A percentile compares a stretch with the other conserved stretches of the same genome.
These are phyloP conservation scores for Suillus subluteus DNA, from an alignment of 768 basidiomycete species.

Conservation along the genomic window DNA sequence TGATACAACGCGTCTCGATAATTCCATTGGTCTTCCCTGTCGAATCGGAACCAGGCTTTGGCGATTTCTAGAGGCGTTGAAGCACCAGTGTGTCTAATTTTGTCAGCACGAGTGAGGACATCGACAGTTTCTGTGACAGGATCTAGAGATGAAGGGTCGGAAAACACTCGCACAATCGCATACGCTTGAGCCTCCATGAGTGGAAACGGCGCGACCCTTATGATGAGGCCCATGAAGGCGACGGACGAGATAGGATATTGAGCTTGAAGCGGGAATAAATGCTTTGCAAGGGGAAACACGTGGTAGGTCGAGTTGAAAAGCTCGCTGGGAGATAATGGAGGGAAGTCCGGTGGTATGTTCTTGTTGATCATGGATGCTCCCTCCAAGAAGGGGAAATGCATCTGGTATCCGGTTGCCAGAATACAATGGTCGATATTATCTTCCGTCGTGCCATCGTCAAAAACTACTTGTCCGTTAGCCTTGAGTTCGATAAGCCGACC, in stretches of 20 bases:
- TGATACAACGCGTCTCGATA: conserved; percentile 65
- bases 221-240: conserved; percentile 67
- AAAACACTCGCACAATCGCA: conserved; percentile 59
- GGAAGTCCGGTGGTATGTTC: conserved; percentile 45
- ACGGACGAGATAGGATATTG: conserved; percentile 51
- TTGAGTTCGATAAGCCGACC: conserved; percentile 47
- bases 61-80: conserved; percentile 46
- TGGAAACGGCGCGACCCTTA: conserved; percentile 71
- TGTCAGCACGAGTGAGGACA: conserved; percentile 52
- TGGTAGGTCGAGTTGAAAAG: conserved; percentile 68
- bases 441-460: conserved; percentile 63
- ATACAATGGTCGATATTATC: conserved; percentile 62
- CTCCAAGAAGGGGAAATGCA: conserved; percentile 64
- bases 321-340: conserved; percentile 48
- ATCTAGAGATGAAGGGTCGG: conserved; percentile 53
- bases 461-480: conserved; percentile 49
- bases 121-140: conserved; percentile 47
- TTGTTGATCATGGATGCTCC: conserved; percentile 36
- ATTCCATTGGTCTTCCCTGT: conserved; percentile 58
- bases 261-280: conserved; percentile 65
- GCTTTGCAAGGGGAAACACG: conserved; percentile 71
- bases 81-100: conserved; percentile 38
- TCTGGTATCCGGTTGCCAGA: conserved; percentile 77
- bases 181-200: conserved; percentile 78
- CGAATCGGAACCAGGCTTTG: conserved; percentile 60